Base-by-base conservation (phyloP, 371 early-diverging fungal genomes). In the Chytridium lagenaria region DNA sequence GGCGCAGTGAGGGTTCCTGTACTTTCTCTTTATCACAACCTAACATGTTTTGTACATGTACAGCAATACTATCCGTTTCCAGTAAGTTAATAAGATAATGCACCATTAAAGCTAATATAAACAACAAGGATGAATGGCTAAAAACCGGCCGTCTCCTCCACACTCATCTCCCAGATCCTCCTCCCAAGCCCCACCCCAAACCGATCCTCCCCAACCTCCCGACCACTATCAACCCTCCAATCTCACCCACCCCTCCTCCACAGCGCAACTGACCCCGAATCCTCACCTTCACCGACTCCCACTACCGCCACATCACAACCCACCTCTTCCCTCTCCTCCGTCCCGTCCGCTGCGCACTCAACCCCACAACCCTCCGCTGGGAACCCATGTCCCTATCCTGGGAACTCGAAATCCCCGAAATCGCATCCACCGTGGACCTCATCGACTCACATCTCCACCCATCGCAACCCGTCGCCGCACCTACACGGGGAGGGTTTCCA, bases 391-490 rank as follows among this genome's bases (percentile, higher is more conserved):
- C 39, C 40, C 44, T 40, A 3, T 19, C 16, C 37, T 40, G 49
- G 49, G 66, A 66, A 30, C 66, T 66, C 39, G 66, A 66, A 16
- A 66, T 66, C 40, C 66, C 66, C 44, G 44, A 66, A 44, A 37
- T 66, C 66, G 39, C 66, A 16, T 5, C 39, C 19, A 66, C 40
- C 40, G 66, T 66, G 15, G 66, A 66, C 28, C 12, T 34, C 15
- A 31, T 61, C 19, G 36, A 61, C 34, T 3, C 3, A 3, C 61
- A 61, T 3, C 3, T 61, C 15, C 30, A 61, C 23, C 34, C 34
- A 26, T 15, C 7, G 57, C 10, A 19, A 23, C 30, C 57, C 15
- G 57, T 10, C 57, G 23, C 57, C 15, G 57, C 57, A 16, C 57
- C 30, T 7, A 26, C 57, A 7, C 7, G 44, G 19, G 44, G 44